Evolutionary conservation across 1,284 basidiomycete species (phyloP), one percentile per base, ranked within the genome.

Genomic region (Cystobasidium sp.): DNA sequence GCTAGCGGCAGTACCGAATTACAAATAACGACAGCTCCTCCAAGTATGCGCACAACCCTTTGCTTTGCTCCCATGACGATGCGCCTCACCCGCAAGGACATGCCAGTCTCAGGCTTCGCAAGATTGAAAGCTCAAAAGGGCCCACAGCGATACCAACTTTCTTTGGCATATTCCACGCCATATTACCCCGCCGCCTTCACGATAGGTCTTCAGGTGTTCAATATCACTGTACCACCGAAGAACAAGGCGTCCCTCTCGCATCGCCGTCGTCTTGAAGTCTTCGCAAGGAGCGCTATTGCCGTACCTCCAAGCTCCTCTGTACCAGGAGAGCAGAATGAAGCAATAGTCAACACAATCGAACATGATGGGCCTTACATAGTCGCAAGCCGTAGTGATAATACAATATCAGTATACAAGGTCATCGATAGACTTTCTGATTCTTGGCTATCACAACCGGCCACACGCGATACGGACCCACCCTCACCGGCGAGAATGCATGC

Each of bases 341-440:
- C 59, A 6, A 68, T 77, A 0, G 69, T 78, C 16, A 78, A 78
- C 8, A 58, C 75, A 14, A 70, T 82, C 65, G 79, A 79, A 24
- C 78, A 81, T 44, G 76, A 79, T 39, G 77, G 78, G 20, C 80
- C 80, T 0, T 81, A 79, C 56, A 75, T 82, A 18, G 80, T 82
- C 18, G 76, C 81, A 2, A 78, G 78, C 3, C 76, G 78, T 0
- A 68, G 53, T 16, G 78, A 81, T 77, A 81, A 82, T 55, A 76
- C 79, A 7, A 71, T 82, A 43, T 78, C 80, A 43, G 81, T 82
- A 2, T 82, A 78, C 68, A 75, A 78, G 71, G 68, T 81, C 9
- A 43, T 75, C 4, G 77, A 77, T 9, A 75, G 74, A 6, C 73
- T 76, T 1, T 74, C 75, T 0, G 59, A 72, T 46, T 56, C 75